Evolutionary conservation across 805 yeast species (phyloP), one percentile per base, ranked within the genome.

Genomic region (Candida andamanensis): DNA sequence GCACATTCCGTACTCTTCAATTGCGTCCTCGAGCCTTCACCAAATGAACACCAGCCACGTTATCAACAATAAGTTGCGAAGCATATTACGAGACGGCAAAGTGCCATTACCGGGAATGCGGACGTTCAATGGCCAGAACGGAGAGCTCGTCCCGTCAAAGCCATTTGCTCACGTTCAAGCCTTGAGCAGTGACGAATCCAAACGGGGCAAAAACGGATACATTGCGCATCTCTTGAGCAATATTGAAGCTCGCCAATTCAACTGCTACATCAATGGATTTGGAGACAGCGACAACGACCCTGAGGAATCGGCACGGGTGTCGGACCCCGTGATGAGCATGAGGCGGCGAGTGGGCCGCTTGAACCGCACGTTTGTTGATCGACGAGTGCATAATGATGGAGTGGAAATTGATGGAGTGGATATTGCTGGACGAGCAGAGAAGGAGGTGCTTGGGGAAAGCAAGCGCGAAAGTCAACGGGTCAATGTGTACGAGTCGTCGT

Each of bases 1-100:
- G 14, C 87, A 82, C 48, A 68, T 85, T 2, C 90, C 95, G 3
- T 85, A 81, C 50, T 80, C 92, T 9, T 82, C 95, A 1, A 80
- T 85, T 24, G 67, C 68, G 1, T 74, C 87, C 1, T 71, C 84
- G 1, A 74, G 81, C 10, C 67, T 71, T 29, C 84, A 75, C 50
- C 85, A 76, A 51, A 70, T 78, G 37, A 76, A 78, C 46, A 71
- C 77, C 24, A 67, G 80, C 6, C 78, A 76, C 39, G 76, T 71
- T 33, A 54, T 74, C 9, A 54, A 53, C 29, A 71, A 72, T 22
- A 42, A 46, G 4, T 48, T 67, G 34, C 60, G 60, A 47, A 63
- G 67, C 27, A 45, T 61, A 17, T 41, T 67, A 19, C 67, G 74
- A 33, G 73, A 63, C 17, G 68, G 65, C n/a, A 64, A 65, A 32